Evolutionary conservation across 306 rosid genomes (phyloP), one percentile per base, ranked within the genome.

Genomic region (Cucumis cinereus): DNA sequence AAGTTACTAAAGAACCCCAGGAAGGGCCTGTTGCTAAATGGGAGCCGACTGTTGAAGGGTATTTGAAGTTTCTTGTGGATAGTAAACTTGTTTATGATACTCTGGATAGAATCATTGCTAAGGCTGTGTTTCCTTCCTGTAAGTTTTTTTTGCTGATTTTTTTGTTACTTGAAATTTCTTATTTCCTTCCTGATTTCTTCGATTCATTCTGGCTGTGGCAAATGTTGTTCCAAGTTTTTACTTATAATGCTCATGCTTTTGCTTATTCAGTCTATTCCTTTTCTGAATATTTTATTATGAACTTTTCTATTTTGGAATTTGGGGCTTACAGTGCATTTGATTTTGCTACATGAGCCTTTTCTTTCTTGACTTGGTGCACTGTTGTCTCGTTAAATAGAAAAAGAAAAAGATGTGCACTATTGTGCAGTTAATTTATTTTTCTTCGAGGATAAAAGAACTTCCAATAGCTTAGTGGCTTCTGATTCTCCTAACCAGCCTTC

Each of bases 81-180:
- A 95, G 96, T 79, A 95, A 95, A 79, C 40, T 90, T 53, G 96
- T 95, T 59, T 95, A 95, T 62, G 97, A 92, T 62, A 95, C 97
- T 1, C 88, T 95, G 0, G 99, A 95, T 59, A 80, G 83, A 71
- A 88, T 95, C 33, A 73, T 92, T 61, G 81, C 88, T 38, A 85
- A 85, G 43, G 86, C 99, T 54, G 64, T 92, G 77, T 85, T 84
- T 79, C 91, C 92, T 75, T 83, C 56, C 38, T 95, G 99, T 95
- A 77, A 88, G 97, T 87, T 23, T 43, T 12, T 50, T 50, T 50
- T 35, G 6, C 26, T 71, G 4, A 8, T 36, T 53, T 68, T 47
- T 47, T 52, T 13, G 6, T 22, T 24, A 54, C 0, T 17, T 79
- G 3, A 11, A 73, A 33, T 0, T 24, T 45, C 15, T 49, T 14